A percentile compares a stretch with the other conserved stretches of the same genome.
phyloP scores from a whole-genome alignment of 2,329 filamentous ascomycete species.

The Mariannaea elegans region DNA sequence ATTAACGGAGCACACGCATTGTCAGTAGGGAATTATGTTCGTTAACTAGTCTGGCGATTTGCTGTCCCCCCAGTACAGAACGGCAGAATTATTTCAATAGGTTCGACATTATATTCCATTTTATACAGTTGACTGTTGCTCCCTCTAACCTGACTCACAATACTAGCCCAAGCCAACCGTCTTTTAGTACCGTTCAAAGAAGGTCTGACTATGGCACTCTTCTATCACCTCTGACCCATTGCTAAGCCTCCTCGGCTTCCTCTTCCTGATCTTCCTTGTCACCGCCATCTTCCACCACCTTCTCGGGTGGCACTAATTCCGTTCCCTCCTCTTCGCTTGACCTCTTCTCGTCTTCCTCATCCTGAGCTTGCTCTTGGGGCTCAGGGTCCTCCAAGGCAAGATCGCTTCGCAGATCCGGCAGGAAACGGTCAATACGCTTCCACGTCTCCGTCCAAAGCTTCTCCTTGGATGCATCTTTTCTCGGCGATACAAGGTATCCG shows the following conservation, averaged over 20 bases:
- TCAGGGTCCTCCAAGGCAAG: constrained; percentile 59
- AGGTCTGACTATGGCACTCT: background rate
- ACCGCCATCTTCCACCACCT: constrained; percentile 5
- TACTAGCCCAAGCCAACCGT: background rate
- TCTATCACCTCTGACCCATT: background rate
- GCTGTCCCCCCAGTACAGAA: too few species aligned
- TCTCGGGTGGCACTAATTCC: background rate
- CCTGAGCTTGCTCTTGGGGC: constrained; percentile 17
- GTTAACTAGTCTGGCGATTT: too few species aligned
- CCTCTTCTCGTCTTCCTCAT: constrained; percentile 7
- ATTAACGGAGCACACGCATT: too few species aligned
- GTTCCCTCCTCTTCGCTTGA: background rate
- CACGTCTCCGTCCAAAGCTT: constrained; percentile 70
- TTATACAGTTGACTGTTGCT: constrained; percentile 7
- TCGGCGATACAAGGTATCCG: constrained; percentile 80
- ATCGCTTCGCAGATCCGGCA: constrained; percentile 68
- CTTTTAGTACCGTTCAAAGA: background rate
- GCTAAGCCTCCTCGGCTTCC: background rate
- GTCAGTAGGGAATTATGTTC: too few species aligned
- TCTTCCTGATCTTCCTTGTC: background rate
- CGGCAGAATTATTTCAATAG: too few species aligned
- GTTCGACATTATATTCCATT: background rate
- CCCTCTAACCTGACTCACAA: background rate
- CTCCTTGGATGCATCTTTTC: constrained; percentile 62
- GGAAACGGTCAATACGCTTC: constrained; percentile 72